phyloP scores from a whole-genome alignment of 495 filamentous ascomycete species.

The Friedmanniomyces simplex region DNA sequence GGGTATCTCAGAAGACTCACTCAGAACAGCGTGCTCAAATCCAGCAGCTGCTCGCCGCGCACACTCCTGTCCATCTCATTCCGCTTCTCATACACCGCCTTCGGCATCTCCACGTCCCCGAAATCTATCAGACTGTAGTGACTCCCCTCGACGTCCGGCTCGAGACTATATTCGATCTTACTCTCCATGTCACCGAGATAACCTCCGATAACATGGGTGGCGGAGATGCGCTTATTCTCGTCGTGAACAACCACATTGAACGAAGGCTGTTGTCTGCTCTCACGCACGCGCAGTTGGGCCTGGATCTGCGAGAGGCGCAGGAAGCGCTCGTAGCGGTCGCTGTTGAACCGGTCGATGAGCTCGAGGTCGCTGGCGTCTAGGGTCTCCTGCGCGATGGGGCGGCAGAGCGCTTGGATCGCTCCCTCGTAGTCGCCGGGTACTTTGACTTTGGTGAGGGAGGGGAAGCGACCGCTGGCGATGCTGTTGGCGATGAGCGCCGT shows the following conservation, averaged over 20 bases:
- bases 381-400: slow-evolving; percentile 19
- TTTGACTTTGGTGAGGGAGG: slow-evolving; percentile 54
- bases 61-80: slow-evolving; percentile 10
- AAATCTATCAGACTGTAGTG: slow-evolving; percentile 49
- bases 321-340: slow-evolving; percentile 11
- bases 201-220: slow-evolving; percentile 39
- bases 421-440: slow-evolving; percentile 35
- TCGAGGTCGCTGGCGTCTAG: slow-evolving; percentile 9
- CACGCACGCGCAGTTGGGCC: slow-evolving; percentile 38
- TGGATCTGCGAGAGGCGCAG: slow-evolving; percentile 19
- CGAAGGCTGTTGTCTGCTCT: slow-evolving; percentile 40
- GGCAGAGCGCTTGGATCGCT: slow-evolving; percentile 25
- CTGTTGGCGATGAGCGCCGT: slow-evolving; percentile 63
- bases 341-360: slow-evolving; percentile 4
- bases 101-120: slow-evolving; percentile 33
- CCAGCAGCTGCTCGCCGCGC: slow-evolving; percentile 7
- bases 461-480: slow-evolving; percentile 61
- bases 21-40: slow-evolving; percentile 10
- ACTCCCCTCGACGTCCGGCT: slow-evolving; percentile 45
- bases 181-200: slow-evolving; percentile 49
- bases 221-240: slow-evolving; percentile 33
- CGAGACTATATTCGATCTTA: slow-evolving; percentile 48
- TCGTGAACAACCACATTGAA: slow-evolving; percentile 48
- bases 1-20: slow-evolving; percentile 7
- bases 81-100: slow-evolving; percentile 22